Percentiles rank a stretch among this genome's conserved stretches.
These are phyloP conservation scores for Paracoccidioides brasiliensis DNA, from an alignment of 2,329 filamentous ascomycete species.

Conservation along the genomic window DNA sequence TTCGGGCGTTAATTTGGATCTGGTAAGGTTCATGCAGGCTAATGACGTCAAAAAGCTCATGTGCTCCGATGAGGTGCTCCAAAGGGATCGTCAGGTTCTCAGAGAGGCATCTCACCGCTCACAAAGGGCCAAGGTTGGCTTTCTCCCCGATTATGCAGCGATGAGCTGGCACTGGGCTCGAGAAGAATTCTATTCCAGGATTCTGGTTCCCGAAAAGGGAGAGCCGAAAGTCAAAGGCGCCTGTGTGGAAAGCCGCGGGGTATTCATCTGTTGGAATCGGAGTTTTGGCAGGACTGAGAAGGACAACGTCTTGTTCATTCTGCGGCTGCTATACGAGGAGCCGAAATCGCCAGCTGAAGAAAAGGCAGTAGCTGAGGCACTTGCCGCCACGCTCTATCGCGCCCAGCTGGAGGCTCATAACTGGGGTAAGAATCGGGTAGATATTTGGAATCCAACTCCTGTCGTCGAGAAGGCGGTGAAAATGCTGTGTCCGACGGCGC, in stretches of 20 bases:
- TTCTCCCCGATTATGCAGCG: constrained; percentile 54
- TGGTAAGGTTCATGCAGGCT: constrained; percentile 20
- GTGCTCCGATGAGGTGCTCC: constrained; percentile 49
- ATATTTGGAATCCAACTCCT: constrained; percentile 71
- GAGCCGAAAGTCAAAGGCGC: constrained; percentile 56
- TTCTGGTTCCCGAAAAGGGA: constrained; percentile 41
- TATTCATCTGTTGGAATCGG: constrained; percentile 31
- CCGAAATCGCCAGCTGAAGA: constrained; percentile 29
- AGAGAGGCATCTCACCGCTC: constrained; percentile 31
- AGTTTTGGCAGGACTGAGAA: constrained; percentile 25
- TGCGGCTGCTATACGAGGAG: constrained; percentile 31
- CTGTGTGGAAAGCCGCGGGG: constrained; percentile 37
- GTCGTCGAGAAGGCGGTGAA: constrained; percentile 34
- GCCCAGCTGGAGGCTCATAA: constrained; percentile 57
- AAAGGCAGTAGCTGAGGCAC: constrained; percentile 38
- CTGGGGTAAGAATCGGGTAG: constrained; percentile 58
- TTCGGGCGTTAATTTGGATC: constrained; percentile 16
- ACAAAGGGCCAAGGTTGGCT: constrained; percentile 45
- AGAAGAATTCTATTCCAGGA: constrained; percentile 61
- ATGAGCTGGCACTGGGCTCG: constrained; percentile 68
- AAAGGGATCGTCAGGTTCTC: constrained; percentile 51
- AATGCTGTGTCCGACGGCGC: constrained; percentile 23
- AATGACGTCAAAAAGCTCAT: constrained; percentile 32
- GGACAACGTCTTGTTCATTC: constrained; percentile 30
- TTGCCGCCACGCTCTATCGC: constrained; percentile 51